Evolutionary conservation across 495 filamentous ascomycete species (phyloP), one percentile per base, ranked within the genome.

Genomic region (Coniosporium apollinis): DNA sequence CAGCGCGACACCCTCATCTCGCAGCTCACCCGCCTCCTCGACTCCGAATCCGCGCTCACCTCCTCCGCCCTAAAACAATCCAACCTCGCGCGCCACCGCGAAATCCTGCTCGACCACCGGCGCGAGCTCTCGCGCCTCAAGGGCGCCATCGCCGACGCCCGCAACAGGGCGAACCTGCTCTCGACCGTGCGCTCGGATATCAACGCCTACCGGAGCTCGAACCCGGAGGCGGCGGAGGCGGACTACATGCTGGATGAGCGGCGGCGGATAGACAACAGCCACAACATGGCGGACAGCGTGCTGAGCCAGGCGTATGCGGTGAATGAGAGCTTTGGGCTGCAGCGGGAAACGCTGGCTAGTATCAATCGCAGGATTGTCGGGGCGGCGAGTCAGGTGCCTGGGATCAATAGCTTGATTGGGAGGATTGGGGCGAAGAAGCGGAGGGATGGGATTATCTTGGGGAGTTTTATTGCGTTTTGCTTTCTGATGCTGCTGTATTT

Each of bases 231-330:
- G 4, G 80, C 74, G 24, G 89, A 94, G 58, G 81, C 82, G 14
- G 87, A 96, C 28, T 96, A 94, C 61, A 94, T 99, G 85, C 69
- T 96, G 14, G 81, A 82, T 46, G 89, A 99, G 69, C 69, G 89
- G 19, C 56, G 62, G 32, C 67, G 76, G 38, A 71, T 99, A 48
- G 91, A 99, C 45, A 69, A 79, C 47, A 86, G 80, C 48, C 76
- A 94, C 50, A 78, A 73, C 34, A 69, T 89, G 57, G 80, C 81
- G 25, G 89, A 99, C 51, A 76, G 74, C 36, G 85, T 99, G 28
- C 62, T 99, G 39, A 87, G 79, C 57, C 91, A 94, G 66, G 89
- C 89, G 18, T 96, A 99, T 61, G 85, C 87, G 15, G 84, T 94
- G 37, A 89, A 92, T 54, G 83, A 94, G 62, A 79, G 66, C 46